Percentiles rank a stretch among this genome's conserved stretches.
Evolutionary conservation across 768 basidiomycete genomes (phyloP).

Genomic region (Suillus subluteus): DNA sequence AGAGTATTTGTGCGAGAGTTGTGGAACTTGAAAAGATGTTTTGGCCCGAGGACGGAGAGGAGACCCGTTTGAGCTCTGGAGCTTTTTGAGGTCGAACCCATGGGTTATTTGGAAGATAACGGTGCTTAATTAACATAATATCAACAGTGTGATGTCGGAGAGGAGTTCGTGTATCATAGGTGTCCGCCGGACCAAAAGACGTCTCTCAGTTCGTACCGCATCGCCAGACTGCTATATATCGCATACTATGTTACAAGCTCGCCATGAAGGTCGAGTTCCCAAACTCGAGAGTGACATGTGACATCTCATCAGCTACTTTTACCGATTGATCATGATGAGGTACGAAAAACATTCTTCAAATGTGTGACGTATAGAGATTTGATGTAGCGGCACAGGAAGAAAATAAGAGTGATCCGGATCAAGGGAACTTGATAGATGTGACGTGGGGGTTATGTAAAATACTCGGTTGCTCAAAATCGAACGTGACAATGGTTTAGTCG

Average conservation of each 20-base stretch:
- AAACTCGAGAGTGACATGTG: neutral
- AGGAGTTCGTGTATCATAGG: neutral
- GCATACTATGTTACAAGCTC: neutral
- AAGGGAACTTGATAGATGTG: too few species aligned
- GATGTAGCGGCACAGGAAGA: too few species aligned
- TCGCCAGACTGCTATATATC: neutral
- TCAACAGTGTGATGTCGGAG: neutral
- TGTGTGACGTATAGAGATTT: too few species aligned
- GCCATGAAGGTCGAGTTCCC: neutral
- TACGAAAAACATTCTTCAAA: neutral
- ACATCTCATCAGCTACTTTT: neutral
- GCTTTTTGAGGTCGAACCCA: neutral
- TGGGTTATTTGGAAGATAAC: neutral
- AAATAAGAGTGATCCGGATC: too few species aligned
- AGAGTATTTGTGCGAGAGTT: slow-evolving; percentile 59
- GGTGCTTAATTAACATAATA: neutral
- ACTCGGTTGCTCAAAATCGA: too few species aligned
- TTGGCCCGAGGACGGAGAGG: slow-evolving; percentile 55
- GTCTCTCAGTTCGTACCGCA: neutral
- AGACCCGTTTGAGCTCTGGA: slow-evolving; percentile 13
- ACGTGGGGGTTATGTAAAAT: too few species aligned
- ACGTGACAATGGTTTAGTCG: too few species aligned
- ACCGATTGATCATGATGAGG: neutral
- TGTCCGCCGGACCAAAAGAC: neutral
- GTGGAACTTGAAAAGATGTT: slow-evolving; percentile 64